These are phyloP conservation scores for Blastosporella zonata DNA, from an alignment of 1,284 basidiomycete species.

Conservation along the genomic window DNA sequence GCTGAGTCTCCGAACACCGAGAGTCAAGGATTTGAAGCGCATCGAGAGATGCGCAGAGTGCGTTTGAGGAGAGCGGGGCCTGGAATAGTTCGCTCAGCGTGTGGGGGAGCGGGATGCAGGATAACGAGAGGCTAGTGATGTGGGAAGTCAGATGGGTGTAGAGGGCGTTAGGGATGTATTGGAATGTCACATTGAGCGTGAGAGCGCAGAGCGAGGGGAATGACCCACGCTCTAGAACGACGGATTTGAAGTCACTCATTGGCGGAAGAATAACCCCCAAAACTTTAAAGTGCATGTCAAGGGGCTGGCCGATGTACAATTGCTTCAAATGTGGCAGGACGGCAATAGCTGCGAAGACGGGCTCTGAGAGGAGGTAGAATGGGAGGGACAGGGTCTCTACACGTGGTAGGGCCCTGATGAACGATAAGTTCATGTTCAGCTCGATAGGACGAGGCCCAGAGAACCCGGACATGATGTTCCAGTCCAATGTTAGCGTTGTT, in stretches of 20 bases:
- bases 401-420: conserved; percentile 1
- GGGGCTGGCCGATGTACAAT: neutral
- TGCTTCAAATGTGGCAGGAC: neutral
- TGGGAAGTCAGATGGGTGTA: conserved; percentile 1
- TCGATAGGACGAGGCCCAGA: neutral
- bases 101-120: neutral
- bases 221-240: neutral
- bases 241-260: neutral
- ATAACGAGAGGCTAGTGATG: neutral
- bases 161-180: neutral
- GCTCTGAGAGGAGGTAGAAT: neutral
- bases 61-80: neutral
- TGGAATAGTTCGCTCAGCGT: neutral
- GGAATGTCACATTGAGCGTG: conserved; percentile 3
- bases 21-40: neutral
- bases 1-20: neutral
- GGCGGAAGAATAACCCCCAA: neutral
- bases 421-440: neutral
- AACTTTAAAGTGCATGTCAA: neutral
- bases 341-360: conserved; percentile 1
- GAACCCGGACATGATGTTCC: conserved; percentile 1
- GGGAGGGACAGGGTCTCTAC: neutral
- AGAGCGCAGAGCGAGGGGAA: conserved; percentile 2
- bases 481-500: conserved; percentile 1
- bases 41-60: conserved; percentile 5